Evolutionary conservation across 2,329 filamentous ascomycete species (phyloP).

Genomic region (Onygenales sp.): DNA sequence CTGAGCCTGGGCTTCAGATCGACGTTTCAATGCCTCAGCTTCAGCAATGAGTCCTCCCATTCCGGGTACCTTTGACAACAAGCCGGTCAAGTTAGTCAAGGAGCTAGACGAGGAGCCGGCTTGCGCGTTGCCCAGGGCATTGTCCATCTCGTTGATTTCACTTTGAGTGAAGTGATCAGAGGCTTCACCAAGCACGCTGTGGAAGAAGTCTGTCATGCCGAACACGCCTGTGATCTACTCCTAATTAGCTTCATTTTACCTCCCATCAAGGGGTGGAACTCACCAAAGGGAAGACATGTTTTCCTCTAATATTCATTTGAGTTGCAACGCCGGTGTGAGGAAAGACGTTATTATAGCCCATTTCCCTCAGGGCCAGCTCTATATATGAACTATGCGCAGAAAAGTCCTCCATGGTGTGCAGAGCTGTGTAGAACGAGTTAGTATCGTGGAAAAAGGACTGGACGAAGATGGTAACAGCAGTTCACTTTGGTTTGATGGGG

Average conservation of each 20-base stretch:
- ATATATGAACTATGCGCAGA: conserved; percentile 77
- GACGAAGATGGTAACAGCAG: no score
- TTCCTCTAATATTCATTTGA: conserved; percentile 56
- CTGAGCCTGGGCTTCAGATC: conserved; percentile 55
- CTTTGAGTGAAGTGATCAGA: conserved; percentile 79
- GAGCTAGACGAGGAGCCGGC: conserved; percentile 36
- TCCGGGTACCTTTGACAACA: conserved; percentile 68
- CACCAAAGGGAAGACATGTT: conserved; percentile 62
- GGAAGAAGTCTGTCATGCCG: conserved; percentile 74
- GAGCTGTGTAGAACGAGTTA: conserved; percentile 11
- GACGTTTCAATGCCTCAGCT: conserved; percentile 52
- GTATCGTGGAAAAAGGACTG: not conserved
- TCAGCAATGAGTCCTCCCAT: conserved; percentile 58
- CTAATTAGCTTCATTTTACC: no score
- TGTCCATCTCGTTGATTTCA: conserved; percentile 71
- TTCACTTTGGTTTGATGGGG: no score
- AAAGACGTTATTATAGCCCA: conserved; percentile 60
- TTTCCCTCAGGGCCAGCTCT: conserved; percentile 65
- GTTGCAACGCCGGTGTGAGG: conserved; percentile 61
- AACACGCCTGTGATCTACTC: conserved; percentile 50
- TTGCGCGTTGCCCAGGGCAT: conserved; percentile 62
- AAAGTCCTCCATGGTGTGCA: conserved; percentile 71
- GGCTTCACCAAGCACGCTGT: conserved; percentile 67
- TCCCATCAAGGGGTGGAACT: no score
- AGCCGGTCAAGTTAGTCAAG: conserved; percentile 56